A percentile compares a stretch with the other conserved stretches of the same genome.
Evolutionary conservation across 1,284 basidiomycete species (phyloP).

Genomic region (Violaceomyces palustris): DNA sequence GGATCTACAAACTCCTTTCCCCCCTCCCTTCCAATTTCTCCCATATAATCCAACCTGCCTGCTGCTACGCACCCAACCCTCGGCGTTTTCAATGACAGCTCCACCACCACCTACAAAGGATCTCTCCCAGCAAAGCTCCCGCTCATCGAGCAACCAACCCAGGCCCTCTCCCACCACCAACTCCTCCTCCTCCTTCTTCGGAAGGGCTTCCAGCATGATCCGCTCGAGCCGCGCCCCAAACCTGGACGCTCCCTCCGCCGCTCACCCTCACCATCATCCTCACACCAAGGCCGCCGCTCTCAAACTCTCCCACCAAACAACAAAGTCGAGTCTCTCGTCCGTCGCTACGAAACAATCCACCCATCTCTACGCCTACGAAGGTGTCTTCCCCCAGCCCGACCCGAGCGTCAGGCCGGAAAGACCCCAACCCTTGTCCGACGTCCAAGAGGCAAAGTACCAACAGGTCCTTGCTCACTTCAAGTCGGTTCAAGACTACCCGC

Average conservation of each 20-base stretch:
- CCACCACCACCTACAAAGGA: neutral
- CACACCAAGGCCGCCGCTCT: slow-evolving; percentile 1
- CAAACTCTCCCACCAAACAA: too few species aligned
- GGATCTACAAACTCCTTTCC: neutral
- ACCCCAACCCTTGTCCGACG: slow-evolving; percentile 24
- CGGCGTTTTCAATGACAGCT: neutral
- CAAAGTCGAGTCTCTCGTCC: too few species aligned
- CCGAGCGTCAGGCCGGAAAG: slow-evolving; percentile 21
- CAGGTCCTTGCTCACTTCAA: slow-evolving; percentile 35
- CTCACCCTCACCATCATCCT: neutral
- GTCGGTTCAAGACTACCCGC: slow-evolving; percentile 23
- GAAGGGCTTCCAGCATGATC: slow-evolving; percentile 22
- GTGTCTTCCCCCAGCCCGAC: slow-evolving; percentile 34
- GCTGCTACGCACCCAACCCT: neutral
- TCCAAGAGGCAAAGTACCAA: slow-evolving; percentile 34
- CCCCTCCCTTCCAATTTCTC: neutral
- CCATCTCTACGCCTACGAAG: slow-evolving; percentile 18
- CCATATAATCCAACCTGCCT: neutral
- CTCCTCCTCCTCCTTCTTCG: slow-evolving; percentile 6
- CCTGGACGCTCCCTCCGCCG: slow-evolving; percentile 5
- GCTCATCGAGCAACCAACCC: neutral
- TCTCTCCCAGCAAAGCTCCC: neutral
- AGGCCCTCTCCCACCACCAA: neutral
- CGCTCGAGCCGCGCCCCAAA: slow-evolving; percentile 5
- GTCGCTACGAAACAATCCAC: neutral